Conservation (phyloP, 768 basidiomycete species). For the Jaapia argillacea region DNA sequence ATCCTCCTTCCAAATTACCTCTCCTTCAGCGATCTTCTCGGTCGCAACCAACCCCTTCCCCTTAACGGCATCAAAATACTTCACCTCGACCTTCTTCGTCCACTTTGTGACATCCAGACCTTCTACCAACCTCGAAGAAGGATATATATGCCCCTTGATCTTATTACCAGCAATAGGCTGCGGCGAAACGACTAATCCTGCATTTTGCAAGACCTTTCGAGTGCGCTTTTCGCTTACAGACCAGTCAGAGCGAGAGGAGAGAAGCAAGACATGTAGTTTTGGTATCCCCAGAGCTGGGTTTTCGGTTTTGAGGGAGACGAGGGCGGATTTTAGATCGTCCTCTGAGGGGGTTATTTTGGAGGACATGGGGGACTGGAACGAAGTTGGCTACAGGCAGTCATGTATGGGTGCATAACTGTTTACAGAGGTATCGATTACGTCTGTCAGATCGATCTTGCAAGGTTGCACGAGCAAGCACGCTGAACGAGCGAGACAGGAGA, state of each 20-base stretch:
- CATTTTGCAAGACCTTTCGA: constrained; percentile 55
- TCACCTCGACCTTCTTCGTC: constrained; percentile 55
- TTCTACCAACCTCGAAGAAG: constrained; percentile 54
- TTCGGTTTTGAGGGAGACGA: constrained; percentile 41
- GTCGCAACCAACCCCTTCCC: constrained; percentile 80
- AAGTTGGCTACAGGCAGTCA: no score
- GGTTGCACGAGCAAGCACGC: no score
- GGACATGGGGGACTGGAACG: no score
- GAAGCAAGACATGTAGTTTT: constrained; percentile 60
- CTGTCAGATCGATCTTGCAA: no score
- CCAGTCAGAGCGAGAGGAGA: constrained; percentile 56
- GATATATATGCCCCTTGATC: constrained; percentile 39
- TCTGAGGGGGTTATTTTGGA: no score
- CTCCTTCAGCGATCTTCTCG: constrained; percentile 56
- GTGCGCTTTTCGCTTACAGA: constrained; percentile 78
- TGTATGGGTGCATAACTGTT: no score
- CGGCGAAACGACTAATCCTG: constrained; percentile 33
- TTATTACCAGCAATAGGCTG: constrained; percentile 6
- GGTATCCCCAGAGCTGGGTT: constrained; percentile 60
- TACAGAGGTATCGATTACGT: no score
- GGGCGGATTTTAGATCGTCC: constrained; percentile 45
- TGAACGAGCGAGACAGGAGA: no score
- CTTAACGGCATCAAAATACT: constrained; percentile 56
- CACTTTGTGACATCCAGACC: constrained; percentile 53
- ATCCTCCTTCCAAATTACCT: constrained; percentile 79